Evolutionary conservation across 768 basidiomycete genomes (phyloP), one percentile per base, ranked within the genome.

Genomic region (Punctularia strigosozonata): DNA sequence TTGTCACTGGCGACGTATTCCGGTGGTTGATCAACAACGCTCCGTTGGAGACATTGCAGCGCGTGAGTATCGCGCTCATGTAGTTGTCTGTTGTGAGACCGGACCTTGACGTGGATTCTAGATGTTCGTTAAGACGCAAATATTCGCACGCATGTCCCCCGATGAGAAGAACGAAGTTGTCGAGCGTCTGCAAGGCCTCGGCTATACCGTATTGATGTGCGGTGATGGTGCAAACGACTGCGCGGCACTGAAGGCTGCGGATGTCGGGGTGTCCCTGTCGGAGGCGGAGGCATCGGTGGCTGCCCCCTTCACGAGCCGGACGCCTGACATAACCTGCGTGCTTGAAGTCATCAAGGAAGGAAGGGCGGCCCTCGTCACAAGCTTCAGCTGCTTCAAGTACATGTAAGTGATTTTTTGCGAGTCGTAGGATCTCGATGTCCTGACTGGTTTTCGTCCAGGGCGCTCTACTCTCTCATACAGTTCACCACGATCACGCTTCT

Each of bases 381-480:
- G 90, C 57, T 99, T 99, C 61, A 92, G 90, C 48, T 98, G 94
- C 63, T 99, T 99, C 77, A 99, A 99, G 61, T 99, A 97, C 53
- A 99, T 99, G 94, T 92, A 50, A 59, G 87, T 67, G 20, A 13
- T 23, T 17, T 32, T 12, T 25, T 28, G 22, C 33, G 17, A 30
- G 36, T 17, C n/a, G 8, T 22, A 23, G 18, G 32, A 20, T 18
- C n/a, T n/a, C n/a, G n/a, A n/a, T n/a, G n/a, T n/a, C n/a, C n/a
- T n/a, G n/a, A n/a, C n/a, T n/a, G n/a, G 32, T 30, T 38, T 3
- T 36, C 31, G 25, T 46, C 14, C 50, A 98, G 92, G 94, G 95
- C 95, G 0, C 60, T 99, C 31, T 99, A 98, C 60, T 99, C 95
- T 10, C 69, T 99, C 48, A 99, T 99, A 38, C 95, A 99, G 56